Base-by-base conservation (phyloP, 192 early-diverging fungal genomes). In the Coemansia sp. region DNA sequence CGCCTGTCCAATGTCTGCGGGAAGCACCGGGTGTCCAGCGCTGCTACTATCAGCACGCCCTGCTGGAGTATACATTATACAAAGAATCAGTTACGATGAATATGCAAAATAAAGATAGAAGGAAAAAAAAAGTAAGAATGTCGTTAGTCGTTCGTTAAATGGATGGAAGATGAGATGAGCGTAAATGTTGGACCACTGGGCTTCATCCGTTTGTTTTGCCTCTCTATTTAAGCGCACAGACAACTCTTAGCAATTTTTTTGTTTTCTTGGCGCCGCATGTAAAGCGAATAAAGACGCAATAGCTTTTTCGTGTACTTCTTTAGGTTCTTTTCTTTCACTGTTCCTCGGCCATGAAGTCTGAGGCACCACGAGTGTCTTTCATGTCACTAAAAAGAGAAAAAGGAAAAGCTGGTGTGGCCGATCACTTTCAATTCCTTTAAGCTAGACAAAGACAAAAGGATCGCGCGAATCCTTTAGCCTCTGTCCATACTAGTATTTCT, bases 141-240 rank as follows among this genome's bases (percentile, higher is more conserved):
- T 55, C 27, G 27, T 15, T 55, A 50, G 47, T 50, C 22, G 47
- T 55, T 55, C 52, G 40, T 46, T 43, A 65, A 65, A 44, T 29
- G 16, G 40, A 29, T 27, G 8, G 24, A 49, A 33, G 3, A 65
- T 16, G 22, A 36, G 64, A n/a, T 5, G 22, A 31, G 64, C 1
- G 47, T 65, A 34, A 44, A 65, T 58, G 55, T 1, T 22, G 8
- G 47, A 9, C n/a, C 47, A 3, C 20, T 22, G 9, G n/a, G 20
- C n/a, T n/a, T n/a, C n/a, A n/a, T n/a, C 7, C n/a, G 18, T 5
- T 9, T 7, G 7, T 50, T 50, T 7, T 50, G 47, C 20, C n/a
- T 50, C 47, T 50, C 47, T 50, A 24, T 50, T 50, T 50, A 50
- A 50, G 20, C 16, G 13, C 47, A 1, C 5, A 0, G 47, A 43